These are phyloP conservation scores for Hortaea werneckii DNA, from an alignment of 2,329 filamentous ascomycete species.

Conservation along the genomic window DNA sequence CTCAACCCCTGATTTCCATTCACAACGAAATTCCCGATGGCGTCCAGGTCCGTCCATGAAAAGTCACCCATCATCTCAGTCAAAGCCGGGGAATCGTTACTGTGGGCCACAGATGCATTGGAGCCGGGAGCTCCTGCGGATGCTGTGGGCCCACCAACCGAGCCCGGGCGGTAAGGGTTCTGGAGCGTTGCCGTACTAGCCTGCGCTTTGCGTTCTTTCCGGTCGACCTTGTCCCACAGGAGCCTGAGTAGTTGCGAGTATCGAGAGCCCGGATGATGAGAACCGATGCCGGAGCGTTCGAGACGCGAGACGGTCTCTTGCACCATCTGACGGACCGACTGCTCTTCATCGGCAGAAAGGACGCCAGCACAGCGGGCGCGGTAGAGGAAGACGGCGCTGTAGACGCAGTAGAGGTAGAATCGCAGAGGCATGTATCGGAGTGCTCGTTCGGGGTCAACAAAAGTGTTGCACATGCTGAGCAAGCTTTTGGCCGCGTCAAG, in stretches of 20 bases:
- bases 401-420: constrained; percentile 41
- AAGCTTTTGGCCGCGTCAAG: constrained; percentile 41
- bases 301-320: constrained; percentile 36
- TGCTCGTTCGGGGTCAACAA: constrained; percentile 37
- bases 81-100: constrained; percentile 28
- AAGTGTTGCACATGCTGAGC: constrained; percentile 41
- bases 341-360: constrained; percentile 37
- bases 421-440: constrained; percentile 40
- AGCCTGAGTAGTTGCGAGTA: constrained; percentile 38
- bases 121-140: constrained; percentile 13
- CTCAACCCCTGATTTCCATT: constrained; percentile 27
- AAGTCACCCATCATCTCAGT: constrained; percentile 40
- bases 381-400: constrained; percentile 40
- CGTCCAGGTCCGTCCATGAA: constrained; percentile 39
- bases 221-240: constrained; percentile 38
- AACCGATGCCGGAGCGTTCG: constrained; percentile 34
- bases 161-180: constrained; percentile 32
- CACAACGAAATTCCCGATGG: constrained; percentile 39
- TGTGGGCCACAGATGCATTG: constrained; percentile 12
- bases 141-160: constrained; percentile 24
- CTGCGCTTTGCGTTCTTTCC: constrained; percentile 17
- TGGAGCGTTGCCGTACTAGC: constrained; percentile 19
- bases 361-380: constrained; percentile 39
- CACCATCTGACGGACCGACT: constrained; percentile 37
- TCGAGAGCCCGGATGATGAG: constrained; percentile 38